Evolutionary conservation across 1,284 basidiomycete species (phyloP), one percentile per base, ranked within the genome.

Genomic region (Limonomyces culmigenus): DNA sequence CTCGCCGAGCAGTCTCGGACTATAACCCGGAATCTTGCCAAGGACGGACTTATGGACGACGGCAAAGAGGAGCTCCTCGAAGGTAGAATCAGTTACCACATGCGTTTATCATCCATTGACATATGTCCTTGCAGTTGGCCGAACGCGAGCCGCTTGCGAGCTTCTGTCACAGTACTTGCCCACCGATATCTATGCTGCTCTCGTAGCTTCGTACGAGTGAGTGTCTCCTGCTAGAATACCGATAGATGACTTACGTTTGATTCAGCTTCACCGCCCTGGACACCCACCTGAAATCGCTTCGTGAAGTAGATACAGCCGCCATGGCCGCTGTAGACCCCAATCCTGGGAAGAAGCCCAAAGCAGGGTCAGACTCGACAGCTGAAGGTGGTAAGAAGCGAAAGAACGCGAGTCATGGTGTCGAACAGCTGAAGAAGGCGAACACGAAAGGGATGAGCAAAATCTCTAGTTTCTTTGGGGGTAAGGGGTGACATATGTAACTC

Each of bases 381-480:
- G 39, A 55, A 46, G 33, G 42, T 27, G 37, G 47, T 41, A 1
- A 41, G 41, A 15, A 45, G 42, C 21, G n/a, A n/a, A n/a, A n/a
- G n/a, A n/a, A n/a, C n/a, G n/a, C n/a, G 16, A 32, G 30, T 16
- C 61, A 68, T 12, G 83, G 83, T 0, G 77, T 84, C 1, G 76
- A 80, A 47, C 73, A 76, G 51, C 56, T 87, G 45, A 85, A 81
- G 55, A 86, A 80, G 50, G 77, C 53, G 3, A 83, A 80, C 45
- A 65, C 70, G 10, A 68, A 61, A 45, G 79, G 81, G 16, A 87
- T 87, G 84, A 58, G 74, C 23, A 84, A 83, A 52, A 47, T 87
- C 19, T 77, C 74, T 2, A 68, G 60, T 21, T 84, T 84, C 53
- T 87, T 87, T 17, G 30, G 8, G 8, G 8, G n/a, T 8, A 27